Evolutionary conservation across 306 rosid genomes (phyloP), one percentile per base, ranked within the genome.

Genomic region (Ammopiptanthus mongolicus): DNA sequence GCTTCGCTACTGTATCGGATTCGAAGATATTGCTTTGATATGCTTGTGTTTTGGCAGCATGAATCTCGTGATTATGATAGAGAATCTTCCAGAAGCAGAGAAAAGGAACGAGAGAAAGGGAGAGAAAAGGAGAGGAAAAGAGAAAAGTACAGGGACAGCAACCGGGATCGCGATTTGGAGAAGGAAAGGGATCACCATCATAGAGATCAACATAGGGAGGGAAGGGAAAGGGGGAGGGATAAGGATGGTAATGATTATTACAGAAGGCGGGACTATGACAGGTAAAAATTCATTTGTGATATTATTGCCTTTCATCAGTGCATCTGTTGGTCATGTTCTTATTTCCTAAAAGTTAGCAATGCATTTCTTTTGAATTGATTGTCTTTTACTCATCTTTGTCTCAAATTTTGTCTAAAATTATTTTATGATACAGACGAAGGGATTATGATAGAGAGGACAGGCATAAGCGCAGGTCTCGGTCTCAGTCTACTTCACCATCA

Each of bases 51-150:
- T 19, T 77, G 80, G 78, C 92, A 92, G 99, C 91, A 80, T 57
- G 93, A 82, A 23, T 89, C 90, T 52, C 96, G 91, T 9, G 99
- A 95, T 71, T 80, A 86, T 64, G 99, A 95, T 66, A 92, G 93
- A 69, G 97, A 83, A 23, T 88, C 96, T 64, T 91, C 97, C 6
- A 91, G 88, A 86, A 91, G 96, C 74, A 82, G 97, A 69, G 99
- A 95, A 12, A 94, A 87, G 90, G 98, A 87, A 11, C 87, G 91
- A 44, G 97, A 88, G 13, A 93, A 91, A 69, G 98, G 96, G 52
- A 75, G 88, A 59, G 88, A 84, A 33, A 73, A 65, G 74, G 87
- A 84, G 2, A 80, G 82, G 4, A 80, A 72, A 46, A 71, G 78
- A 72, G 85, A 81, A 1, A 84, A 64, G 61, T 79, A 84, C 39